Percentiles rank a stretch among this genome's conserved stretches.
phyloP scores from a whole-genome alignment of 306 rosid species.

The Rosa lucieae region DNA sequence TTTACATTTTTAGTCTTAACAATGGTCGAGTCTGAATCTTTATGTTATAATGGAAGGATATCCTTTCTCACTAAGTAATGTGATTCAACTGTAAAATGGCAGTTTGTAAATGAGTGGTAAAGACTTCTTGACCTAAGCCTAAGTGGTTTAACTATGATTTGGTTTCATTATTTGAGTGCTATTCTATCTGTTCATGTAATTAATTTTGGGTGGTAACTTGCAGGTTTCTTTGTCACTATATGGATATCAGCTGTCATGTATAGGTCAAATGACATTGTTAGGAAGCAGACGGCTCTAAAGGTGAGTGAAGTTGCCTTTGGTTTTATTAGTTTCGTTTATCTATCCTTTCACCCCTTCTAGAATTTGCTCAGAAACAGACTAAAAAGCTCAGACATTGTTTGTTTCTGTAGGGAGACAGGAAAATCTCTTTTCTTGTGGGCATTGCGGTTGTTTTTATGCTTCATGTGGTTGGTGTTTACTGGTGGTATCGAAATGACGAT shows the following conservation, averaged over 20 bases:
- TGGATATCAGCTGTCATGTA: constrained; percentile 88
- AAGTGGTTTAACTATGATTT: constrained; percentile 21
- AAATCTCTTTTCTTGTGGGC: constrained; percentile 51
- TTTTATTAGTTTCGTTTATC: constrained; percentile 17
- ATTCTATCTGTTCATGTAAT: background rate
- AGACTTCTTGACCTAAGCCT: constrained; percentile 12
- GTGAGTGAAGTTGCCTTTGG: constrained; percentile 30
- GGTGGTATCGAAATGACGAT: constrained; percentile 78
- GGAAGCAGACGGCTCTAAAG: constrained; percentile 93
- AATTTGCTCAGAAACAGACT: background rate
- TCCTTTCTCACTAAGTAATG: background rate
- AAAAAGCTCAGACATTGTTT: constrained; percentile 32
- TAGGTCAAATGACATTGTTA: constrained; percentile 81
- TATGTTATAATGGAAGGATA: background rate
- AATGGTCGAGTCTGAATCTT: background rate
- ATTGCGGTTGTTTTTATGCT: constrained; percentile 53
- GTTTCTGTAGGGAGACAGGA: constrained; percentile 81
- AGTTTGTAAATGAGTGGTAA: background rate
- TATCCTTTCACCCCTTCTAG: background rate
- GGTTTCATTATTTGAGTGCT: constrained; percentile 15
- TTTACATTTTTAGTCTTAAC: background rate
- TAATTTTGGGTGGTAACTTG: constrained; percentile 28
- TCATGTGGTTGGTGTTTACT: constrained; percentile 71
- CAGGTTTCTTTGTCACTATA: constrained; percentile 81
- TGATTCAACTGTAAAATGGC: background rate